A percentile compares a stretch with the other conserved stretches of the same genome.
These are phyloP conservation scores for Ambrosia hybrid DNA, from an alignment of 140 eudicot species.

Conservation along the genomic window DNA sequence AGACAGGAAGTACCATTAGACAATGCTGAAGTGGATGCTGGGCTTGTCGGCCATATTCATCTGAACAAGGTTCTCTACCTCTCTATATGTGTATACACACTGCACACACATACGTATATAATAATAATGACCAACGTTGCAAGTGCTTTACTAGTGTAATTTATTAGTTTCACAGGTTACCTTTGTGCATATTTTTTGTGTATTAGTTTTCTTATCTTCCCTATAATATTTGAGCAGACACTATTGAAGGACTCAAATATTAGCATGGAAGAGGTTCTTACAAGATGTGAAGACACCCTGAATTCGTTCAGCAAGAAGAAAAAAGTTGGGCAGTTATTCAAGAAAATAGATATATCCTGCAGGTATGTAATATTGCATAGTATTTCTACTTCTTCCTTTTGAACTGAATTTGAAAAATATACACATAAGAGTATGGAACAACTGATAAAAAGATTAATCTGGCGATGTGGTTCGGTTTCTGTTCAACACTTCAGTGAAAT, in stretches of 20 bases:
- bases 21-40: conserved; percentile 49
- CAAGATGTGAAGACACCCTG: conserved; percentile 70
- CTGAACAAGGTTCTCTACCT: conserved; percentile 59
- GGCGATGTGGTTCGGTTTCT: not conserved
- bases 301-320: conserved; percentile 61
- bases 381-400: not conserved
- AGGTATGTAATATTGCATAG: conserved; percentile 46
- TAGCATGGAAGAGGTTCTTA: conserved; percentile 55
- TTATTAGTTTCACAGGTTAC: conserved; percentile 10
- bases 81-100: not conserved
- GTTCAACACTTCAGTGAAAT: not conserved
- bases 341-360: conserved; percentile 50
- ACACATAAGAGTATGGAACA: not conserved
- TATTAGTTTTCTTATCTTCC: conserved; percentile 12
- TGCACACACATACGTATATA: too few species aligned
- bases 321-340: conserved; percentile 59
- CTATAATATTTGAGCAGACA: conserved; percentile 30
- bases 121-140: conserved; percentile 17
- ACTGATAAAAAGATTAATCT: not conserved
- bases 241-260: conserved; percentile 53
- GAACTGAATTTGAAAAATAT: not conserved
- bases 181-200: conserved; percentile 14
- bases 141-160: conserved; percentile 13
- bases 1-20: conserved; percentile 37
- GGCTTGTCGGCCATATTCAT: conserved; percentile 93